Evolutionary conservation across 164 flowering plant species (phyloP), one percentile per base, ranked within the genome.

Genomic region (Malania oleifera): DNA sequence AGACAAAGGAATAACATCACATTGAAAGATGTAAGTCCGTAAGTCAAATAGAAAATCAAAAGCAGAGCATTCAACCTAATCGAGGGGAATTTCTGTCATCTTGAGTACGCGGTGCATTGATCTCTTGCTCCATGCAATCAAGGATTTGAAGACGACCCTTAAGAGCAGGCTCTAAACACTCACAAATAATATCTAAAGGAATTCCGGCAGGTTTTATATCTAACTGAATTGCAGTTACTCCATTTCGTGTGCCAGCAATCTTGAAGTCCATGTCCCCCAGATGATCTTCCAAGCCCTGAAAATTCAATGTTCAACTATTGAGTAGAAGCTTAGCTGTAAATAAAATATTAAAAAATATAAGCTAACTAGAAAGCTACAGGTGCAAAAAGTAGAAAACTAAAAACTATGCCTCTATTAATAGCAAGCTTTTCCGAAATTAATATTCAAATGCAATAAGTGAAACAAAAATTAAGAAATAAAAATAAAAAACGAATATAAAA

Each of bases 141-240:
- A 93, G 86, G 49, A 93, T 86, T 64, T 86, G 92, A 63, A 81
- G 77, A 58, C 99, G 95, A 9, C 83, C 99, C 68, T 69, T 83
- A 18, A 34, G 63, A n/a, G 99, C 96, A 72, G 79, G 91, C 53
- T 91, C 92, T 44, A 93, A 67, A 56, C 61, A 65, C 63, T 90
- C 88, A 69, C 96, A 93, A 48, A 93, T 85, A 20, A 93, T 93
- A 70, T 90, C 91, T 28, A 93, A 63, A 45, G 99, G 99, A 61
- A 93, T 90, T 62, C 99, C 99, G 61, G 96, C 95, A 63, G 99
- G 99, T 69, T 93, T 93, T 65, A 93, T 93, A 73, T 93, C 99
- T 72, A 93, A 72, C 77, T 93, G 99, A 74, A 88, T 86, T 27
- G 96, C 87, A 6, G 96, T 90, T 60, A 93, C 51, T 63, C 97